These are phyloP conservation scores for Epichloe sylvatica DNA, from an alignment of 2,329 filamentous ascomycete species.

Conservation along the genomic window DNA sequence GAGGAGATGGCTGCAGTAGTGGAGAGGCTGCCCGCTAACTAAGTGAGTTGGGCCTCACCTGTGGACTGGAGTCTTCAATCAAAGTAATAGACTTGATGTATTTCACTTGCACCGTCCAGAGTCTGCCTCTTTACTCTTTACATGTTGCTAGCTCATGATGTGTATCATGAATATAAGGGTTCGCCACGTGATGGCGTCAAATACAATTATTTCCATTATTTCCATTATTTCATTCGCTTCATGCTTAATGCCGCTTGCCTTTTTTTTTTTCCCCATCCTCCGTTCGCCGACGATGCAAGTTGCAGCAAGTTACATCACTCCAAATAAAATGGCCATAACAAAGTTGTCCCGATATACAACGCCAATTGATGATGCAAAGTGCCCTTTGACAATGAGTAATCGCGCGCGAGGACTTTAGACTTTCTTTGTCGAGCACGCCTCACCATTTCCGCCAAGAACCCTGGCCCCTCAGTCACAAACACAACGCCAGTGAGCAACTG, in stretches of 20 bases:
- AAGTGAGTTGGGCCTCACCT: constrained; percentile 10
- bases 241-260: background rate
- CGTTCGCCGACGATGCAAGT: background rate
- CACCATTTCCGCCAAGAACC: background rate
- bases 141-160: constrained; percentile 5
- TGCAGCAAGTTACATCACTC: background rate
- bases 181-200: constrained; percentile 7
- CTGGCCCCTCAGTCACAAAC: background rate
- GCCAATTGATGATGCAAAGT: background rate
- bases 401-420: background rate
- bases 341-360: background rate
- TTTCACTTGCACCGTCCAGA: background rate
- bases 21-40: constrained; percentile 61
- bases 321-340: background rate
- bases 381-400: background rate
- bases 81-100: constrained; percentile 7
- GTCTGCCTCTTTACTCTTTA: background rate
- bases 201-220: constrained; percentile 1
- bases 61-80: background rate
- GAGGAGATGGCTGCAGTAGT: constrained; percentile 94
- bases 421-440: background rate
- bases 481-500: background rate
- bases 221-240: background rate
- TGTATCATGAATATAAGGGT: constrained; percentile 19
- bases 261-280: background rate